Conservation (phyloP, 2,329 filamentous ascomycete species). For the Phyllosticta citriasiana region DNA sequence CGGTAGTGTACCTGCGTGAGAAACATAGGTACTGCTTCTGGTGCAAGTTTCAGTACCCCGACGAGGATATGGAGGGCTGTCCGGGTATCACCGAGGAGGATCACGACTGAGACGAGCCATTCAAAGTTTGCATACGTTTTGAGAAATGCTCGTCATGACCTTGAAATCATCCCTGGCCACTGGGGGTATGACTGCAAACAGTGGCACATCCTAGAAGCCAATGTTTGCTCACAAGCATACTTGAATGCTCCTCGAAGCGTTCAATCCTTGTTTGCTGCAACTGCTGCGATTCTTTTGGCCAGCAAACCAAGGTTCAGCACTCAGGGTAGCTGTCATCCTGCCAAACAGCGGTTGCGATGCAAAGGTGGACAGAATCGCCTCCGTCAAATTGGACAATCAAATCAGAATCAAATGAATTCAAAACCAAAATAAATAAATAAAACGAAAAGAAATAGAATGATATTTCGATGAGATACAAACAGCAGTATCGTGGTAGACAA, state of each 20-base stretch:
- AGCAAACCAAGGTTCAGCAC: no score
- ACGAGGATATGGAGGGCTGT: slow-evolving; percentile 71
- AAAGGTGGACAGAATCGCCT: no score
- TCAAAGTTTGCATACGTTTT: neutral
- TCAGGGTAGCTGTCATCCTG: no score
- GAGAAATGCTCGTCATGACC: neutral
- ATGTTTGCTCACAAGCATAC: no score
- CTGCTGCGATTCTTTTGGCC: no score
- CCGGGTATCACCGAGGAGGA: slow-evolving; percentile 83
- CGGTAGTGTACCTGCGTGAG: slow-evolving; percentile 61
- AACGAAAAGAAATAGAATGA: neutral
- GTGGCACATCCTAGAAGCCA: no score
- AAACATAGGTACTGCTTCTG: slow-evolving; percentile 84
- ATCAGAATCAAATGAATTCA: neutral
- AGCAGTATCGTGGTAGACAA: neutral
- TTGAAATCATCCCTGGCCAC: neutral
- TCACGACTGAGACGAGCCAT: slow-evolving; percentile 41
- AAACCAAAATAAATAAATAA: neutral
- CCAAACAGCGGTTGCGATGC: no score
- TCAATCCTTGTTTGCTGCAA: no score
- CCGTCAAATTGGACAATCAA: no score
- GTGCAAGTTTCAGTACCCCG: slow-evolving; percentile 79
- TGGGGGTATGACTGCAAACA: neutral
- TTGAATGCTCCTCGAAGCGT: no score
- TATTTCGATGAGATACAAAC: no score